phyloP scores from a whole-genome alignment of 2,329 filamentous ascomycete genomes.

The Fusarium transvaalense region DNA sequence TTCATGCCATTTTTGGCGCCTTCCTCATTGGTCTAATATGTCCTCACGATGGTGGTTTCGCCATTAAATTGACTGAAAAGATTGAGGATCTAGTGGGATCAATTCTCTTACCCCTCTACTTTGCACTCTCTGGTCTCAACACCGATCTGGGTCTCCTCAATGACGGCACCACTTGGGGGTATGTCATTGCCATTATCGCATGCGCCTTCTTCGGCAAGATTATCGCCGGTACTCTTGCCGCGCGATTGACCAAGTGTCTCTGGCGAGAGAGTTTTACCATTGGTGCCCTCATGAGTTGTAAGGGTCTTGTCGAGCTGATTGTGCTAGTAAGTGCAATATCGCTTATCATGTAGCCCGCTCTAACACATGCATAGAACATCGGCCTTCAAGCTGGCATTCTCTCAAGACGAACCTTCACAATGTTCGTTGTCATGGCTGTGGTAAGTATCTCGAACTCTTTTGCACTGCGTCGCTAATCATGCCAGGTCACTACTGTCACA shows the following conservation, averaged over 20 bases:
- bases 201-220: conserved; percentile 91
- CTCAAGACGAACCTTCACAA: conserved; percentile 85
- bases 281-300: conserved; percentile 94
- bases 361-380: conserved; percentile 65
- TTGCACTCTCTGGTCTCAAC: conserved; percentile 89
- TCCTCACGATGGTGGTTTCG: conserved; percentile 89
- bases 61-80: conserved; percentile 92
- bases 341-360: rapidly evolving
- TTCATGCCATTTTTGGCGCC: conserved; percentile 94
- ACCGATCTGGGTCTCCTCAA: conserved; percentile 89
- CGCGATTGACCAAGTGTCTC: conserved; percentile 75
- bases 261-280: conserved; percentile 94
- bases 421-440: conserved; percentile 94
- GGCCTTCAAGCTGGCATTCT: conserved; percentile 86
- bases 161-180: conserved; percentile 86
- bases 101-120: conserved; percentile 90
- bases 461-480: conserved; percentile 1
- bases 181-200: conserved; percentile 84
- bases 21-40: conserved; percentile 92
- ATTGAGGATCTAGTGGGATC: conserved; percentile 90
- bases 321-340: conserved; percentile 74
- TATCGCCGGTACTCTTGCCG: conserved; percentile 82
- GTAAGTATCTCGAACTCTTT: conserved; percentile 37
- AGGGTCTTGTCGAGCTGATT: conserved; percentile 93
- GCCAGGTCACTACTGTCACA: conserved; percentile 77